Base-by-base conservation (phyloP, 306 rosid species). In the Acmispon strigosus region DNA sequence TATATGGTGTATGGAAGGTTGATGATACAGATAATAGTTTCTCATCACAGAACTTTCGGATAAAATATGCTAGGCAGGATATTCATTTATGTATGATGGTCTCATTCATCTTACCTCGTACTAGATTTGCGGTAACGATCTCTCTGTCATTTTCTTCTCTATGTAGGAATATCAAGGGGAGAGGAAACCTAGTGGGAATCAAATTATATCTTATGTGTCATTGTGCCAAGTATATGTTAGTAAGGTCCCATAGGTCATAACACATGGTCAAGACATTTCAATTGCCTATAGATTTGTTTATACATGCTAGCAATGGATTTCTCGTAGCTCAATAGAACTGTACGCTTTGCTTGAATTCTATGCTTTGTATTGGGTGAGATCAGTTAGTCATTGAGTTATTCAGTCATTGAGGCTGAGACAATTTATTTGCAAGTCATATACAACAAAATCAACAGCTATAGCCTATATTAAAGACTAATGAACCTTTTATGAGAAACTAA, bases 31-130 rank as follows among this genome's bases (percentile, higher is more conserved):
- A 93, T 81, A 83, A 88, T 74, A 93, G 98, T 84, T 90, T 94
- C 87, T 89, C 96, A 32, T 89, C 97, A 18, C 96, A 77, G 80
- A 92, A 96, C 54, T 94, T 94, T 75, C 87, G 87, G 78, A 86
- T 94, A 82, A 91, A 89, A 75, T 94, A 94, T 52, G 95, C 96
- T 6, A 89, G 87, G 69, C 95, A 94, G 80, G 99, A 94, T 53
- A 73, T 89, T 76, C 83, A 86, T 72, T 86, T 94, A 77, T 86
- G 90, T 37, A 81, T 87, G 84, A 87, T 94, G 99, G 69, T 89
- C 72, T 81, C 94, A 2, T 94, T 94, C 84, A 84, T 82, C 78
- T 78, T 94, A 56, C 64, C 92, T 17, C 84, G 82, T 58, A 78
- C 61, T 48, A 73, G 50, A 74, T 67, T 73, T 66, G 85, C 83